A percentile compares a stretch with the other conserved stretches of the same genome.
Conservation (phyloP, 2,329 filamentous ascomycete genomes). For the Colletotrichum trifolii region DNA sequence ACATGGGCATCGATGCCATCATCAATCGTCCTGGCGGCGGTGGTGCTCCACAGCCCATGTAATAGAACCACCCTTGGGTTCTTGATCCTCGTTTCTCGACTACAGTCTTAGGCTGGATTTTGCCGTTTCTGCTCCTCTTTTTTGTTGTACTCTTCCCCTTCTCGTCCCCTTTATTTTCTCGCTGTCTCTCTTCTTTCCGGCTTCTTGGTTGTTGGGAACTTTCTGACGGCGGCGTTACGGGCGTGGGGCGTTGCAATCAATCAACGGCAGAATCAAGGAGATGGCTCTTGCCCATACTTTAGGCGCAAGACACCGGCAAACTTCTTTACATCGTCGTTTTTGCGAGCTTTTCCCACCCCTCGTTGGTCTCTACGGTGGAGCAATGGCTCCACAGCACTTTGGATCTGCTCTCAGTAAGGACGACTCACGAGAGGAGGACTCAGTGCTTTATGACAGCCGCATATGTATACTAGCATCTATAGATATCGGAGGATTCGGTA, state of each 20-base stretch:
- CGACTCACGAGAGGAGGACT: slow-evolving; percentile 1
- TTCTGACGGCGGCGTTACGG: too few relatives aligned
- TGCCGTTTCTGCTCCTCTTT: slow-evolving; percentile 22
- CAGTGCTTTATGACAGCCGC: neutral
- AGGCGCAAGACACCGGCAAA: too few relatives aligned
- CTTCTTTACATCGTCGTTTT: too few relatives aligned
- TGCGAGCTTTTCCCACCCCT: too few relatives aligned
- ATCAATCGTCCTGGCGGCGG: slow-evolving; percentile 61
- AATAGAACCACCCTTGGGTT: neutral
- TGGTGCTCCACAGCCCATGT: slow-evolving; percentile 38
- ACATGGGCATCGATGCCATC: slow-evolving; percentile 71
- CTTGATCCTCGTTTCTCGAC: neutral
- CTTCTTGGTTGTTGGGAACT: too few relatives aligned
- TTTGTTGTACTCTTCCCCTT: neutral
- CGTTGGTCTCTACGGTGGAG: too few relatives aligned
- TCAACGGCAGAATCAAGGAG: neutral
- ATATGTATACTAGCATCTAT: slow-evolving; percentile 36
- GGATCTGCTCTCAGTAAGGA: slow-evolving; percentile 27
- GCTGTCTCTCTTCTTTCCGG: too few relatives aligned
- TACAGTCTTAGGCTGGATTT: slow-evolving; percentile 4
- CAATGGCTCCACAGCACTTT: too few relatives aligned
- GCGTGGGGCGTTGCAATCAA: too few relatives aligned
- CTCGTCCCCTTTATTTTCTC: neutral
- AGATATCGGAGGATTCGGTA: slow-evolving; percentile 30
- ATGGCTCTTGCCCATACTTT: too few relatives aligned